These are phyloP conservation scores for Polychytrium aggregatum DNA, from an alignment of 192 early-diverging fungal species.

Conservation along the genomic window DNA sequence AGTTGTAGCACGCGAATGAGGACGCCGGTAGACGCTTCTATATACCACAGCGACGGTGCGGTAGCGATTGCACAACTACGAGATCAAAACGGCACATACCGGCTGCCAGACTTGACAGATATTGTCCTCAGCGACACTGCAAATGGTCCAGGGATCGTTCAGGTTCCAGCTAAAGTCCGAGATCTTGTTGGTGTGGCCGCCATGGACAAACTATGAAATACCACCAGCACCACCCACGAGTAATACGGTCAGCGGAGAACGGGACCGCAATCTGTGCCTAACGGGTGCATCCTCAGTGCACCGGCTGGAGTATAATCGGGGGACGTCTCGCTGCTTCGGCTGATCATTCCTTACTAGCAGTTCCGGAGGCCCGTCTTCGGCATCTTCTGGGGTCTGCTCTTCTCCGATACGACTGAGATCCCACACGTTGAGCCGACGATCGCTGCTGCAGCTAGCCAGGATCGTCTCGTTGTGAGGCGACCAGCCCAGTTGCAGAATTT, in stretches of 20 bases:
- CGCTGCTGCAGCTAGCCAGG: slow-evolving; percentile 79
- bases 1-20: neutral
- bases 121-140: slow-evolving; percentile 92
- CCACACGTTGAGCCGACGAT: slow-evolving; percentile 90
- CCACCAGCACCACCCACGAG: too few relatives aligned
- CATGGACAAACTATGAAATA: slow-evolving; percentile 77
- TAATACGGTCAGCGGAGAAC: too few relatives aligned
- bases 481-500: slow-evolving; percentile 88
- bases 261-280: too few relatives aligned
- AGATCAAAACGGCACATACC: slow-evolving; percentile 36
- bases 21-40: too few relatives aligned
- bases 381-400: slow-evolving; percentile 88
- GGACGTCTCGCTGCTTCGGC: too few relatives aligned
- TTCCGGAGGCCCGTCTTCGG: slow-evolving; percentile 96
- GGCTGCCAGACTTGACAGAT: slow-evolving; percentile 98
- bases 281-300: too few relatives aligned
- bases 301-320: too few relatives aligned
- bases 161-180: slow-evolving; percentile 94
- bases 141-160: slow-evolving; percentile 87
- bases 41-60: neutral
- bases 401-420: slow-evolving; percentile 88
- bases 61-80: neutral
- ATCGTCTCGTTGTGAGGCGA: slow-evolving; percentile 86
- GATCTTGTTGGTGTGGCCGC: slow-evolving; percentile 94
- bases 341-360: slow-evolving; percentile 64